Evolutionary conservation across 441 rosid species (phyloP).

Genomic region (Macaranga tanarius): DNA sequence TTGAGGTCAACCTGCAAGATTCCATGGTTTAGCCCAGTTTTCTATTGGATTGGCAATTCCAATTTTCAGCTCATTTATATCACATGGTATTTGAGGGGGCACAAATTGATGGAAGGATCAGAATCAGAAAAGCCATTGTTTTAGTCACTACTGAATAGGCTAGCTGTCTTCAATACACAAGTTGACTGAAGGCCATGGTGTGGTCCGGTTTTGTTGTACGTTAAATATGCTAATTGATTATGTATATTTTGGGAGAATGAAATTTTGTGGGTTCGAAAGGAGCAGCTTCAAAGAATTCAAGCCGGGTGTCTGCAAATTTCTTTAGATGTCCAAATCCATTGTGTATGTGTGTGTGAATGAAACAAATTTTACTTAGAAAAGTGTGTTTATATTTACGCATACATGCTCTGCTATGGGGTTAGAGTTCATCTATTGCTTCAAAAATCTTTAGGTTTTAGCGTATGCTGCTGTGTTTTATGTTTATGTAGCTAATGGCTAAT

Average conservation of each 20-base stretch:
- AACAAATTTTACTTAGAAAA: neutral
- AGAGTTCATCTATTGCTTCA: no score
- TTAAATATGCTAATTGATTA: constrained; percentile 5
- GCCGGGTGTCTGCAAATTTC: neutral
- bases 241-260: constrained; percentile 5
- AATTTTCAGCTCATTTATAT: constrained; percentile 10
- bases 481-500: no score
- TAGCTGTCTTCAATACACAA: neutral
- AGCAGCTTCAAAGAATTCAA: neutral
- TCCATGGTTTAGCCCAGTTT: constrained; percentile 16
- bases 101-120: constrained; percentile 15
- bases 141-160: neutral
- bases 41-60: constrained; percentile 15
- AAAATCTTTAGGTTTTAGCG: no score
- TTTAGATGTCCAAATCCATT: constrained; percentile 4
- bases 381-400: no score
- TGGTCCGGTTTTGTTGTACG: constrained; percentile 5
- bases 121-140: constrained; percentile 2
- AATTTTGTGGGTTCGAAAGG: constrained; percentile 5
- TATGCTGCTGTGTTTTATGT: no score
- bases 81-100: neutral
- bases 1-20: constrained; percentile 17
- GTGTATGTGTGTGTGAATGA: constrained; percentile 10
- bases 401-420: no score
- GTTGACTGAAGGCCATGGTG: neutral